Base-by-base conservation (phyloP, 768 basidiomycete species). In the Goffeauzyma gilvescens region DNA sequence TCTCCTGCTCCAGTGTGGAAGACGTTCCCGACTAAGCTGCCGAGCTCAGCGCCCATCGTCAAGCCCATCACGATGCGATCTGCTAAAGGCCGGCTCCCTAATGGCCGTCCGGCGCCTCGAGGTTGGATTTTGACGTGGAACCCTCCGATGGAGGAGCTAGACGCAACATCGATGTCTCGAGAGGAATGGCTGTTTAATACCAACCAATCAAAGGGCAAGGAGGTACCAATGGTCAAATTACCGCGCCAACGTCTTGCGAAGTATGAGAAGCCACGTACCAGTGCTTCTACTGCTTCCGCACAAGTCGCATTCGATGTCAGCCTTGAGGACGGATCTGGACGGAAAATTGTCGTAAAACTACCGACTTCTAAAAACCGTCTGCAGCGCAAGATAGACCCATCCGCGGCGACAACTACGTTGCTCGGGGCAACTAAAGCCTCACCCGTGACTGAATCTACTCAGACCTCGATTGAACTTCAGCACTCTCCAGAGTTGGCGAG, bases 1-100 rank as follows among this genome's bases (percentile, higher is more conserved):
- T 60, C 61, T 6, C 64, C 65, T 6, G 55, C 61, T 1, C 63
- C 65, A 0, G 65, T 59, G 0, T 67, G 65, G 66, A 55, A 62
- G 20, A 54, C 50, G 6, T 64, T 55, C 50, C 25, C 50, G 2
- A 53, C 65, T 32, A 53, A 49, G 9, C 38, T 66, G 13, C 60
- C 65, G 3, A 51, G 49, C 32, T 27, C 50, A 2, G 4, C 47
- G 15, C 41, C n/a, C 38, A 38, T 13, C 15, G 37, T 38, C 17
- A 37, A 26, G 22, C 51, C 36, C 8, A 41, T 17, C 32, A 21
- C 31, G 8, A 36, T 28, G n/a, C 13, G 17, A 10, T 9, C 24
- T 15, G 22, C 24, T 17, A n/a, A n/a, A n/a, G n/a, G n/a, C n/a
- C n/a, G n/a, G n/a, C n/a, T n/a, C n/a, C n/a, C n/a, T n/a, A n/a